Evolutionary conservation across 257 asterid genomes (phyloP), one percentile per base, ranked within the genome.

Genomic region (Leonotis leonurus): DNA sequence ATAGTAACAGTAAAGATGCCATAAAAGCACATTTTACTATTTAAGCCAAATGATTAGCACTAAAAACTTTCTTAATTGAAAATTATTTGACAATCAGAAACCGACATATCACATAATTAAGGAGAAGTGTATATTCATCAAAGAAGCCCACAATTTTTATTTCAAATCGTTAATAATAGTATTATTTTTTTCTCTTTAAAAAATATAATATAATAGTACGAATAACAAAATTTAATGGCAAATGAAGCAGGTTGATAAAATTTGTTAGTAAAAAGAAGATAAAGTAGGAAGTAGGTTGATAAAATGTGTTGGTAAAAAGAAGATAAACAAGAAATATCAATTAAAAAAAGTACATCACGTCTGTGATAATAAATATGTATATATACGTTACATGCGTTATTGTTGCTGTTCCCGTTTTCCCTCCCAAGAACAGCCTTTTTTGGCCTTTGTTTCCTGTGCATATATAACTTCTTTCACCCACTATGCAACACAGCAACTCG

Each of bases 31-130:
- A 52, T 61, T 55, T 25, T 1, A 75, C 18, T 56, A 61, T 43
- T 71, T 45, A 70, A 59, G 17, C 27, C 60, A 32, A 33, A 58
- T 68, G 56, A 71, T 63, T 76, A 50, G 6, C 36, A 33, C 56
- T 21, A 52, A 59, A 59, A 48, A 48, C 64, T 54, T 53, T 56
- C 45, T 67, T 67, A 62, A 71, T 67, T 68, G 69, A 53, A 51
- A 50, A 56, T 62, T 40, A 67, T 43, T 57, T 44, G 54, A 33
- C 56, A 62, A 46, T 57, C 27, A 65, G 13, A 51, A 68, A 64
- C 63, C 55, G 37, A 61, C 22, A 41, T 14, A 16, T 7, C 11
- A 46, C 21, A 20, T 0, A 18, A 56, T 36, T 6, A 14, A 17
- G 21, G 5, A 26, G 13, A 52, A 64, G 29, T 27, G 10, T 22